Conservation (phyloP, 2,329 filamentous ascomycete genomes). For the Calonectria pauciramosa region DNA sequence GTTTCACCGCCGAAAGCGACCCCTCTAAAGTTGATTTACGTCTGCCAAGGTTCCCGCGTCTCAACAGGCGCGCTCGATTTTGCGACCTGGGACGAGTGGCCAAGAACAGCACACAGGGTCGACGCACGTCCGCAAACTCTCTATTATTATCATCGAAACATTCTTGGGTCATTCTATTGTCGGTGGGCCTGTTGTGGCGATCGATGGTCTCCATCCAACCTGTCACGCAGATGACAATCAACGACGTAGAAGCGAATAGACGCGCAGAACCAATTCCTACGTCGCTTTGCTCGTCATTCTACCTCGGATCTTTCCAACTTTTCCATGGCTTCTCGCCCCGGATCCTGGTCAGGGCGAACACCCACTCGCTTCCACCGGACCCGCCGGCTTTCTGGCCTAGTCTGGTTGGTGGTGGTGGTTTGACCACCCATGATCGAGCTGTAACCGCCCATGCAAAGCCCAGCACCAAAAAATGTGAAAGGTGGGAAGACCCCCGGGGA, state of each 20-base stretch:
- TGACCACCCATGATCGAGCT: conserved; percentile 40
- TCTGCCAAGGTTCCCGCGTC: conserved; percentile 17
- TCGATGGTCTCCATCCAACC: not conserved
- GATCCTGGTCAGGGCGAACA: conserved; percentile 35
- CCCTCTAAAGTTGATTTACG: not conserved
- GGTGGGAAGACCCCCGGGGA: conserved; percentile 19
- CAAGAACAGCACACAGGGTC: conserved; percentile 12
- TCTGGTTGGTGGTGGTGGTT: conserved; percentile 9
- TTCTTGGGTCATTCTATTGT: not conserved
- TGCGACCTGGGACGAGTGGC: conserved; percentile 20
- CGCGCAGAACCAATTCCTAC: not conserved
- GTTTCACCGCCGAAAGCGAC: conserved; percentile 16
- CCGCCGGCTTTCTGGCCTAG: conserved; percentile 22
- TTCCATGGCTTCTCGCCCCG: conserved; percentile 18
- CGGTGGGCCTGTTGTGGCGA: not conserved
- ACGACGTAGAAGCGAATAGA: conserved; percentile 7
- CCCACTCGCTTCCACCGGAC: conserved; percentile 18
- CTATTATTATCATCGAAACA: not conserved
- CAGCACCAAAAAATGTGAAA: conserved; percentile 18
- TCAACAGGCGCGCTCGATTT: conserved; percentile 31
- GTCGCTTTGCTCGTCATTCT: not conserved
- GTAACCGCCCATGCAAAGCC: conserved; percentile 39
- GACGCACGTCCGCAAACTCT: not conserved
- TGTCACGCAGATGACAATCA: not conserved
- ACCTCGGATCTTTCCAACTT: not conserved